Percentiles rank a stretch among this genome's conserved stretches.
Conservation (phyloP, 108 stramenopile genomes). For the Fistulifera pelliculosa region DNA sequence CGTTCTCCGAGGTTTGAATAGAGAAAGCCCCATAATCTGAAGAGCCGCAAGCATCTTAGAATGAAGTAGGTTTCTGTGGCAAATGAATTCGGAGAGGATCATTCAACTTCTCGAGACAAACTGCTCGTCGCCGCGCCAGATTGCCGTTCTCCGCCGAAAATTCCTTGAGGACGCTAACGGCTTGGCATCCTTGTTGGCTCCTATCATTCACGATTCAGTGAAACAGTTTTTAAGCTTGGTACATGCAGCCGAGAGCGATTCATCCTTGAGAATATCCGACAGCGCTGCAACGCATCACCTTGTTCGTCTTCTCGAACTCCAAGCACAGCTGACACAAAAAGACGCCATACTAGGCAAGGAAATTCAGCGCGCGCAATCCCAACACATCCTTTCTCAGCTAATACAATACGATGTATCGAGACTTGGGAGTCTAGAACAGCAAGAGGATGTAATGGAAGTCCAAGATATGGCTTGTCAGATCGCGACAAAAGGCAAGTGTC, state of each 20-base stretch:
- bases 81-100: too few species aligned
- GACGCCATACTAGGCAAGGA: background rate
- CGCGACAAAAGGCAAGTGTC: slow-evolving; percentile 29
- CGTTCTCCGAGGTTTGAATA: too few species aligned
- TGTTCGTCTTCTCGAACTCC: slow-evolving; percentile 1
- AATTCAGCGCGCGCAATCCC: background rate
- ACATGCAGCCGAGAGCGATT: background rate
- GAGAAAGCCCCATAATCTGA: too few species aligned
- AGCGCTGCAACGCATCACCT: background rate
- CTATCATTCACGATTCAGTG: background rate
- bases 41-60: too few species aligned
- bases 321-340: background rate
- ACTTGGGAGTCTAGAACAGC: slow-evolving; percentile 29
- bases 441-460: slow-evolving; percentile 59
- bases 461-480: slow-evolving; percentile 68
- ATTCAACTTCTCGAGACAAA: background rate
- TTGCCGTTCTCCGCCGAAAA: background rate
- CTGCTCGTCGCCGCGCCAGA: background rate
- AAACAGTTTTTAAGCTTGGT: background rate
- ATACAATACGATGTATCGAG: background rate
- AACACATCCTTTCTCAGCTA: background rate
- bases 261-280: background rate
- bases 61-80: too few species aligned
- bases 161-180: background rate
- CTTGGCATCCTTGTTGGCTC: background rate